These are phyloP conservation scores for Hypoxylon subgilvum DNA, from an alignment of 495 filamentous ascomycete species.

Conservation along the genomic window DNA sequence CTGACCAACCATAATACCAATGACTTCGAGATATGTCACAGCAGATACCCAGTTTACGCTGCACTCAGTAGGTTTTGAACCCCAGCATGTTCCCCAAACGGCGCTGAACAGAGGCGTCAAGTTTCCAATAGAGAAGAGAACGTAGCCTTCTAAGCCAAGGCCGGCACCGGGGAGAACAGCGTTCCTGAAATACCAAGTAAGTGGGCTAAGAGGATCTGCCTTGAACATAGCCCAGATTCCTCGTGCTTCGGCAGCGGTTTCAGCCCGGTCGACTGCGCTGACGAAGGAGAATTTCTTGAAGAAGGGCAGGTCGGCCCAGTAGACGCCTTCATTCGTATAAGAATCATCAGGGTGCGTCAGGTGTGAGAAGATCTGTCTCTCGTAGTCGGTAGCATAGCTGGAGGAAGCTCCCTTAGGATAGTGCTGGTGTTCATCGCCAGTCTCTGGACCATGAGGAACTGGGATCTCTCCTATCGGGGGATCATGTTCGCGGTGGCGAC, in stretches of 20 bases:
- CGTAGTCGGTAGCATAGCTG: conserved; percentile 56
- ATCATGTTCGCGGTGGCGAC: conserved; percentile 50
- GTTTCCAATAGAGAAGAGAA: conserved; percentile 93
- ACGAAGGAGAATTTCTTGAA: conserved; percentile 73
- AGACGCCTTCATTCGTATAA: conserved; percentile 77
- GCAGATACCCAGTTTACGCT: conserved; percentile 75
- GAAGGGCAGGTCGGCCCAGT: conserved; percentile 85
- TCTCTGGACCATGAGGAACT: conserved; percentile 56
- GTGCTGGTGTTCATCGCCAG: conserved; percentile 49
- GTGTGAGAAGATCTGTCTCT: conserved; percentile 73
- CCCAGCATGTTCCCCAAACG: conserved; percentile 78
- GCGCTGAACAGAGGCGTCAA: conserved; percentile 74
- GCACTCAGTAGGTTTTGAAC: conserved; percentile 61
- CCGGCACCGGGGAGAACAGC: conserved; percentile 89
- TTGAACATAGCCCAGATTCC: conserved; percentile 79
- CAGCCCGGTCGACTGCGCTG: conserved; percentile 66
- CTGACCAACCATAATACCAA: conserved; percentile 89
- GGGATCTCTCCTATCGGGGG: conserved; percentile 51
- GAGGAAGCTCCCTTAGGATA: conserved; percentile 49
- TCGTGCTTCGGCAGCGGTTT: conserved; percentile 67
- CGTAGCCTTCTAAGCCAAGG: conserved; percentile 87
- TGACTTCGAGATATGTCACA: conserved; percentile 83
- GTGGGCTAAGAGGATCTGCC: conserved; percentile 75
- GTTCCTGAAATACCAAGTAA: conserved; percentile 84
- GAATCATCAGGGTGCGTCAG: conserved; percentile 82